Base-by-base conservation (phyloP, 2,329 filamentous ascomycete genomes). In the Talaromyces sp. region DNA sequence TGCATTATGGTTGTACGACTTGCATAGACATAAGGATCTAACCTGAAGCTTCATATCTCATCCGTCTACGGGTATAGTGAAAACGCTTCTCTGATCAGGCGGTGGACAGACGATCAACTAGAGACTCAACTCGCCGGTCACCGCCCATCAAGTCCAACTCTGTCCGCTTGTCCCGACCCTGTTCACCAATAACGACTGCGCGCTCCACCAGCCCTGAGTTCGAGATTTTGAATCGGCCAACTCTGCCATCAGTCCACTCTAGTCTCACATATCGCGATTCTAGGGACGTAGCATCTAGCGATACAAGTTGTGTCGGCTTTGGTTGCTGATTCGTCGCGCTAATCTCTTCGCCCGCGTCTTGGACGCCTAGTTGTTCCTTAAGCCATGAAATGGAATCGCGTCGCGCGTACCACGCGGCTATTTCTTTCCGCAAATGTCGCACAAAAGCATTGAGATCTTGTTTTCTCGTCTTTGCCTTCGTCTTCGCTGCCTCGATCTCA, bases 241-340 rank as follows among this genome's bases (percentile, higher is more conserved):
- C 73, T 5, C 75, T 73, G 5, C 77, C 78, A 69, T 80, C 77
- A 12, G 67, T 69, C 78, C 78, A 81, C 63, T 79, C 73, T 16
- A 81, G 52, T 11, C 77, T 73, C 28, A 79, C 69, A 69, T 79
- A 79, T 39, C 74, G 70, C 16, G 76, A 71, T 65, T 81, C 79
- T 35, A 77, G 58, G 12, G 76, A 69, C 3, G 72, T 75, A 3
- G 74, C 62, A 18, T 68, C 65, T 44, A 81, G 59, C 18, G 74
- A 74, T 0, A 71, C 66, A 64, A 81, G 72, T 8, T 73, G 75
- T 16, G 69, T 31, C 18, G 23, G 11, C 6, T 57, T 42, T 18
- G 35, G 33, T 16, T 4, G 46, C 23, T 54, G 46, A 40, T 23
- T 33, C 12, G 12, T 52, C 33, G 44, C n/a, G 23, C 3, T 21